Evolutionary conservation across 192 early-diverging fungal genomes (phyloP), one percentile per base, ranked within the genome.

Genomic region (Entrophospora sp.): DNA sequence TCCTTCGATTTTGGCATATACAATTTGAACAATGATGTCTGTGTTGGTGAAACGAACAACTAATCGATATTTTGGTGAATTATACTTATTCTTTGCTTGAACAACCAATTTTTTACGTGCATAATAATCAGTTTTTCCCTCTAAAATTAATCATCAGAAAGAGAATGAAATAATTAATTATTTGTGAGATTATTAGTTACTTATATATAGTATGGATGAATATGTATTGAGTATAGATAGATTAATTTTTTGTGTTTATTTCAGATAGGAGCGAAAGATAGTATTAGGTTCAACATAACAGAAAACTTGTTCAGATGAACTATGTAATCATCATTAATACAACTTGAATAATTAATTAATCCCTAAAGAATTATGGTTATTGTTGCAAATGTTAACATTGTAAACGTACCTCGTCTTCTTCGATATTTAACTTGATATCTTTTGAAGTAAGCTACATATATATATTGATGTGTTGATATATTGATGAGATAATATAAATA

Each of bases 61-160:
- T 72, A 99, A 80, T 75, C 96, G 87, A 91, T 97, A 99, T 89
- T 99, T 99, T 79, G 95, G 95, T 61, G 94, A 90, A 89, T 99
- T 99, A 92, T 99, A 99, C 86, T 97, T 99, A 92, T 97, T 96
- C 91, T 99, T 99, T 71, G 96, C 96, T 84, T 99, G 96, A 74
- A 88, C 83, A n/a, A 97, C 88, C 67, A 99, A 85, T 74, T 91
- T 87, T 91, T 96, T 97, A 75, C 96, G 91, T 72, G 96, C 94
- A 75, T 96, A 97, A 95, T 97, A 99, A 87, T 99, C 96, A 78
- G 96, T 99, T 89, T 99, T 99, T 58, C 96, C 95, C 92, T 99
- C 95, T 95, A 35, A 44, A 46, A 9, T 18, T 22, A 52, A 24
- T 14, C 18, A 56, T 36, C 27, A 69, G 60, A 27, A 43, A 24